phyloP scores from a whole-genome alignment of 2,329 filamentous ascomycete species.

The Bipolaris oryzae region DNA sequence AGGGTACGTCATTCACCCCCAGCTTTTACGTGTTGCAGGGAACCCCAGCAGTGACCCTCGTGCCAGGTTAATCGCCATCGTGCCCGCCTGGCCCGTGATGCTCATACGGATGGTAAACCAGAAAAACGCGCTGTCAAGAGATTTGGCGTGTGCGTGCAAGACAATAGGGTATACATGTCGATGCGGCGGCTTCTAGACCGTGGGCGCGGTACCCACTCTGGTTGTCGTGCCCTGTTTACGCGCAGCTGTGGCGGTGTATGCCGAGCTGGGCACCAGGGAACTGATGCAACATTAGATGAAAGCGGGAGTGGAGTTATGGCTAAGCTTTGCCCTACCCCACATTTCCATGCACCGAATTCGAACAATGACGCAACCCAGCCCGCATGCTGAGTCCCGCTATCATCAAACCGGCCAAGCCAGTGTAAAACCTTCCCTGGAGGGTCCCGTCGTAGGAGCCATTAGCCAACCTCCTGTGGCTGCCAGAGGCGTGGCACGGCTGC shows the following conservation, averaged over 20 bases:
- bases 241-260: constrained; percentile 26
- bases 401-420: constrained; percentile 14
- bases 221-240: constrained; percentile 20
- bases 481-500: constrained; percentile 13
- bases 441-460: constrained; percentile 18
- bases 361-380: constrained; percentile 36
- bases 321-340: constrained; percentile 36
- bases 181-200: constrained; percentile 24
- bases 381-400: constrained; percentile 24
- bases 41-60: background rate
- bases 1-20: constrained; percentile 8
- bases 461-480: constrained; percentile 26
- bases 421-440: constrained; percentile 3
- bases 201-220: constrained; percentile 11
- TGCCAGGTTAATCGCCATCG: constrained; percentile 8
- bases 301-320: constrained; percentile 29
- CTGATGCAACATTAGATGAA: constrained; percentile 17
- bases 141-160: background rate
- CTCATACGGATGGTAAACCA: constrained; percentile 17
- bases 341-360: constrained; percentile 20
- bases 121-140: constrained; percentile 17
- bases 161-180: constrained; percentile 1
- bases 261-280: constrained; percentile 11
- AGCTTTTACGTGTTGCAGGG: background rate
- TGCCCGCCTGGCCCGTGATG: constrained; percentile 10